Evolutionary conservation across 495 filamentous ascomycete genomes (phyloP).

Genomic region (Elasticomyces elasticus): DNA sequence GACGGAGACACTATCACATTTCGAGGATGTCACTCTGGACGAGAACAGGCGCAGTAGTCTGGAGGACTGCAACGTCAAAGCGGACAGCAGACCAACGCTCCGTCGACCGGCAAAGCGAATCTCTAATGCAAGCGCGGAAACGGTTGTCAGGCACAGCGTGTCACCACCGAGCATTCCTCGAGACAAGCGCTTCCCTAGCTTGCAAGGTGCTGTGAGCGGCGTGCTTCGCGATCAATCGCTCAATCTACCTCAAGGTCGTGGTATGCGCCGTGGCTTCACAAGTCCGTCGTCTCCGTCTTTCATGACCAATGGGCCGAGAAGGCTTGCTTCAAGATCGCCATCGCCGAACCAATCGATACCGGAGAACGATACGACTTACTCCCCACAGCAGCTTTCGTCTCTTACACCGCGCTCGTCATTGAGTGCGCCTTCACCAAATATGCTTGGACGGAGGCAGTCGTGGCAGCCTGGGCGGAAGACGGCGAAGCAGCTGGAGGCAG

Average conservation of each 20-base stretch:
- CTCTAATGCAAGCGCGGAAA: conserved; percentile 6
- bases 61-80: conserved; percentile 39
- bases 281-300: conserved; percentile 37
- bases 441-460: conserved; percentile 34
- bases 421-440: conserved; percentile 28
- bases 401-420: conserved; percentile 31
- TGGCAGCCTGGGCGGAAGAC: conserved; percentile 79
- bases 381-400: conserved; percentile 3
- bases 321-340: conserved; percentile 29
- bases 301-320: conserved; percentile 27
- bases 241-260: conserved; percentile 25
- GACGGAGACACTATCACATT: conserved; percentile 44
- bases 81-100: conserved; percentile 19
- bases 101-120: conserved; percentile 17
- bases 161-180: conserved; percentile 10
- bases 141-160: not conserved
- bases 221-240: conserved; percentile 26
- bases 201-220: conserved; percentile 31
- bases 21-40: conserved; percentile 88
- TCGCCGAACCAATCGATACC: conserved; percentile 24
- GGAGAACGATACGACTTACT: not conserved
- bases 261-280: conserved; percentile 31
- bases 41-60: conserved; percentile 32
- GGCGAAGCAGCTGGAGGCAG: conserved; percentile 67
- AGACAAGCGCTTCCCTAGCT: conserved; percentile 31